Base-by-base conservation (phyloP, 2,329 filamentous ascomycete species). In the Stromatinia cepivora region DNA sequence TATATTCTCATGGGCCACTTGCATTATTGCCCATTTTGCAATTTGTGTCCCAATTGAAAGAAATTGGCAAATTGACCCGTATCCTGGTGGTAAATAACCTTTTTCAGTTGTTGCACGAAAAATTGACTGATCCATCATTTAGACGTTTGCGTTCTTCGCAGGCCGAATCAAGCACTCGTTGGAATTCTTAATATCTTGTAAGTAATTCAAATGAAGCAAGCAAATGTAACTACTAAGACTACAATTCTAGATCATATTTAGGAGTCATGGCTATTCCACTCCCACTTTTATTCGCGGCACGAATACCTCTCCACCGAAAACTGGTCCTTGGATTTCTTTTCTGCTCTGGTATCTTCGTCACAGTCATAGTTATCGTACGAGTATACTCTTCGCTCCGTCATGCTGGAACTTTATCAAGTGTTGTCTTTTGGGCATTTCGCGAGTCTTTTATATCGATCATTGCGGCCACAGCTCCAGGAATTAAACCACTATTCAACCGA, bases 151-250 rank as follows among this genome's bases (percentile, higher is more conserved):
- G 22, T 58, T 58, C 34, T 58, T 58, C 56, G 56, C 7, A 58
- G 34, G 8, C 34, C 56, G 3, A 39, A 42, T 42, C 56, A 58
- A 25, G 56, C 56, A 25, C 56, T 58, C n/a, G 34, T 58, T 39
- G 56, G 56, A 58, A n/a, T 39, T 58, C 36, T 58, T n/a, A 58
- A 58, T 58, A 58, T 58, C 56, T 20, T 58, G 56, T 58, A 42
- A 25, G 56, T 58, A n/a, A 28, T 42, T 7, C 22, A 42, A 17
- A 4, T 58, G 34, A 39, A 25, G 17, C 22, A 42, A 9, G 13
- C 4, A 17, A n/a, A 58, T 25, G 13, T 58, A 42, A 42, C 34
- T 58, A 25, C 54, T 58, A 58, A 58, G 22, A 39, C n/a, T n/a
- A 8, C 34, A 20, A 42, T 8, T 58, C 15, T 22, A 58, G 56